Conservation (phyloP, 345 rosid species). For the Brassica nigra region DNA sequence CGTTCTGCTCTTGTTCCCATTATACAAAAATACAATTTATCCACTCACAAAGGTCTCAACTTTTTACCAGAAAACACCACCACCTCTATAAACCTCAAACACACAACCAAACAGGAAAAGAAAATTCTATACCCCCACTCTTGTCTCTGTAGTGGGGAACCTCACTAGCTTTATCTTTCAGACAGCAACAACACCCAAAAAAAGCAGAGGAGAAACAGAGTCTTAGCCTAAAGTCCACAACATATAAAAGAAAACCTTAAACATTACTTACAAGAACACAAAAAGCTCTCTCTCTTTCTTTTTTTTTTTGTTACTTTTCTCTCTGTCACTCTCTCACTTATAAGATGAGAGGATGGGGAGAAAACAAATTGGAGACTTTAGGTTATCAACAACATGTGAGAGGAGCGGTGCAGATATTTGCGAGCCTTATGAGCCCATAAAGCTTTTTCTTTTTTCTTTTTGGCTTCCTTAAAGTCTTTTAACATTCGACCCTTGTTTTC, state of each 20-base stretch:
- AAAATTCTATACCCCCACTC: background rate
- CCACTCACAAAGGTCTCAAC: conserved; percentile 15
- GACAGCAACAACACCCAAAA: conserved; percentile 21
- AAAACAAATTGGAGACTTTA: conserved; percentile 3
- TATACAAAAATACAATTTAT: conserved; percentile 7
- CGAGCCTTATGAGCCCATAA: conserved; percentile 34
- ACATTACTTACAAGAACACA: conserved; percentile 10
- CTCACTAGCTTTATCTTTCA: conserved; percentile 18
- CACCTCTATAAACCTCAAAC: background rate
- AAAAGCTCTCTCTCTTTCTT: background rate
- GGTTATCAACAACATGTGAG: conserved; percentile 46
- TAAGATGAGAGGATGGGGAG: conserved; percentile 37
- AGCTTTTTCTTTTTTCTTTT: conserved; percentile 41
- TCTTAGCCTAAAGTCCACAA: background rate
- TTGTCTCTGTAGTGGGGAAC: conserved; percentile 15
- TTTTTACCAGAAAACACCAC: conserved; percentile 2
- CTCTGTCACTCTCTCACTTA: conserved; percentile 13
- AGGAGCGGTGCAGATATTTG: conserved; percentile 72
- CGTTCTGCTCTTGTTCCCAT: conserved; percentile 36
- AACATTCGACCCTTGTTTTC: conserved; percentile 70
- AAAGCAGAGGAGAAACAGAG: conserved; percentile 29
- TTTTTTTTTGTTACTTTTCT: background rate
- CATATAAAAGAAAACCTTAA: conserved; percentile 1
- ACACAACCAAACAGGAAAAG: background rate
- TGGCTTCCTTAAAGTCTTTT: conserved; percentile 70